Conservation (phyloP, 2,329 filamentous ascomycete species). For the Ceratocystis harringtonii region DNA sequence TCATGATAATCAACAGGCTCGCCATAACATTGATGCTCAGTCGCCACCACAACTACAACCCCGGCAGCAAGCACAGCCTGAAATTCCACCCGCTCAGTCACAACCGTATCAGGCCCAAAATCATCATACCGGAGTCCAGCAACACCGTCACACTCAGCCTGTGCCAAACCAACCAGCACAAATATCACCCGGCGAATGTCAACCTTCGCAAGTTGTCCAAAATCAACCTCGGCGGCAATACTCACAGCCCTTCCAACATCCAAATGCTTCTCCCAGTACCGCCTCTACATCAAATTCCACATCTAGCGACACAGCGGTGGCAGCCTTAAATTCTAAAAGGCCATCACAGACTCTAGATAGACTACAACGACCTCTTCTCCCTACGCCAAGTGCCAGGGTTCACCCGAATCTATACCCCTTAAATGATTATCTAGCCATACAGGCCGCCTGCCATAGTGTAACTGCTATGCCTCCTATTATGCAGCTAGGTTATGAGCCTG, state of each 20-base stretch:
- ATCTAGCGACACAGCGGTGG: background rate
- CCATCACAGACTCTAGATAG: background rate
- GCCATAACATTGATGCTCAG: too few relatives aligned
- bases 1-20: too few relatives aligned
- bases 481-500: background rate
- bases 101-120: background rate
- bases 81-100: background rate
- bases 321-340: background rate
- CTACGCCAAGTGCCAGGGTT: background rate
- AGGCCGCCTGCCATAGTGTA: background rate
- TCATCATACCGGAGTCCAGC: background rate
- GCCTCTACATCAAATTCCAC: background rate
- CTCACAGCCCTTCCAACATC: background rate
- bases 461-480: background rate
- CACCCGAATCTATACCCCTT: background rate
- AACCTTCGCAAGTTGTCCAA: too few relatives aligned
- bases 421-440: background rate
- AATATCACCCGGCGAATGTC: background rate
- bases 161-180: background rate
- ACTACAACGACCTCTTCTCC: background rate
- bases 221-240: background rate
- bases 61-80: too few relatives aligned
- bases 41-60: too few relatives aligned
- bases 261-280: background rate
- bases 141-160: background rate